Conservation (phyloP, 2,329 filamentous ascomycete genomes). For the Teratosphaeria nubilosa region DNA sequence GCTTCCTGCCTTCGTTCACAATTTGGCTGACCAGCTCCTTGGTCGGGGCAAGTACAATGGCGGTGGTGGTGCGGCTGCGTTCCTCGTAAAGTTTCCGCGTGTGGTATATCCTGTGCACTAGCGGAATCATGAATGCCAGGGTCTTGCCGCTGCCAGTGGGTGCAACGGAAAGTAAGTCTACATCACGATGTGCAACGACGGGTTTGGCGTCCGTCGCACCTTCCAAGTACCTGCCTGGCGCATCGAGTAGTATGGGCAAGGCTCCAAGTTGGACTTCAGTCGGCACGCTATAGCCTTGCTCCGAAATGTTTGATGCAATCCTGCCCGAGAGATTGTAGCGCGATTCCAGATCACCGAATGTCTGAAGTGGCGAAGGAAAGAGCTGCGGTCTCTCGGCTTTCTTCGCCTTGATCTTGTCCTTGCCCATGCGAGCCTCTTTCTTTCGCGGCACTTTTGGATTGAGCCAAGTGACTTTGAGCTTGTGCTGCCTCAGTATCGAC, state of each 20-base stretch:
- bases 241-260: constrained; percentile 62
- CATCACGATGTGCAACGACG: constrained; percentile 8
- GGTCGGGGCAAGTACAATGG: constrained; percentile 40
- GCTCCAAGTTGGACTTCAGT: constrained; percentile 90
- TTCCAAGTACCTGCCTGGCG: constrained; percentile 38
- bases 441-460: constrained; percentile 22
- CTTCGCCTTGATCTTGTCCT: constrained; percentile 9
- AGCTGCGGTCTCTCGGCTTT: constrained; percentile 46
- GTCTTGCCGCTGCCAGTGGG: constrained; percentile 97
- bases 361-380: constrained; percentile 68
- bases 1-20: constrained; percentile 66
- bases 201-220: constrained; percentile 13
- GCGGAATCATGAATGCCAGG: constrained; percentile 78
- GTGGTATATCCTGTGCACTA: constrained; percentile 60
- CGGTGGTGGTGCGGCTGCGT: constrained; percentile 19
- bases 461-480: constrained; percentile 24
- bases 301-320: constrained; percentile 65
- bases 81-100: constrained; percentile 16
- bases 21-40: constrained; percentile 42
- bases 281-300: constrained; percentile 77
- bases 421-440: constrained; percentile 38
- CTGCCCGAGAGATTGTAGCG: constrained; percentile 64
- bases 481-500: constrained; percentile 24
- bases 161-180: constrained; percentile 79
- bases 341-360: constrained; percentile 62